Base-by-base conservation (phyloP, 1,284 basidiomycete species). In the Ganoderma leucocontextum region DNA sequence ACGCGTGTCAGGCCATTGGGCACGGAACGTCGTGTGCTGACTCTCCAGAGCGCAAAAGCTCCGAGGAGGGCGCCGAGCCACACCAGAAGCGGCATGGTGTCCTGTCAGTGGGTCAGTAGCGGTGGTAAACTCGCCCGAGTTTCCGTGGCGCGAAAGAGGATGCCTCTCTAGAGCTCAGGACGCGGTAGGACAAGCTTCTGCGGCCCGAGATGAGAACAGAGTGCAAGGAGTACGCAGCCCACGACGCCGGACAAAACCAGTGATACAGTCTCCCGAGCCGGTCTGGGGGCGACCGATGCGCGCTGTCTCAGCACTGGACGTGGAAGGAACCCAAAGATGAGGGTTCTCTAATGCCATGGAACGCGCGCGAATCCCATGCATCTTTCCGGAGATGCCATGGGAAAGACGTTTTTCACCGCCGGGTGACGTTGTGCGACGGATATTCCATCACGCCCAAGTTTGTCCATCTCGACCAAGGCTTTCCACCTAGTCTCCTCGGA, bases 1-100 rank as follows among this genome's bases (percentile, higher is more conserved):
- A 62, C 61, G n/a, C 35, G 35, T 47, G 61, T n/a, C 47, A 62
- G 49, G 22, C 44, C 38, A 33, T 35, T 49, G 25, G 60, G 60
- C 10, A 36, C 47, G 36, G 47, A 22, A 8, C 35, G 61, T 53
- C 61, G 29, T 36, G 47, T 10, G 17, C 35, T 8, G 35, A 53
- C 19, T 33, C n/a, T 35, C 61, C 47, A 62, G 35, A 62, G 35
- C 39, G 36, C 35, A 19, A 35, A 52, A n/a, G 49, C 61, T 2
- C 33, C 61, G 25, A 52, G 25, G 22, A 62, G 10, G 5, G 61
- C 25, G 5, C 47, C 25, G 36, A 62, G 19, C 47, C 39, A 52
- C 35, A 53, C 61, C 13, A 49, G 10, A 36, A 53, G 49, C 1
- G 55, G 19, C 55, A 58, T 58, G 12, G 55, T n/a, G 19, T 22